phyloP scores from a whole-genome alignment of 257 asterid species.

The Nicotiana sylvestris region DNA sequence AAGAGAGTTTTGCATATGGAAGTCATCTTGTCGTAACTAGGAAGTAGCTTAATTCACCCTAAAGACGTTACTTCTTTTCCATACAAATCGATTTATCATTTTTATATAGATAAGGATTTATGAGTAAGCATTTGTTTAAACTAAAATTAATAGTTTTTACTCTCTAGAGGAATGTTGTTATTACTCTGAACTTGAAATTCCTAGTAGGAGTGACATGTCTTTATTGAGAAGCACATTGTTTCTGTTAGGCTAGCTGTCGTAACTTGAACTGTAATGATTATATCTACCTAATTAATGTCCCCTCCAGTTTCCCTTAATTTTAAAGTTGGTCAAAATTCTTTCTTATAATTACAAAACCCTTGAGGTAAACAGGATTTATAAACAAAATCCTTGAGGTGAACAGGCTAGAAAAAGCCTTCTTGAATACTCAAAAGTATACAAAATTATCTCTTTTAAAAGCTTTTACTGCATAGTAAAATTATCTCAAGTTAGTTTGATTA shows the following conservation, averaged over 20 bases:
- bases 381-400: not conserved
- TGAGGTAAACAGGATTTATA: not conserved
- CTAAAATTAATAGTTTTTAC: not conserved
- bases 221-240: not conserved
- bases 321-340: not conserved
- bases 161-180: not conserved
- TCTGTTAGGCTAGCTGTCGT: not conserved
- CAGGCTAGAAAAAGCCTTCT: not conserved
- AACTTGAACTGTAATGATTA: not conserved
- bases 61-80: not conserved
- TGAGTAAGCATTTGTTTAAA: not conserved
- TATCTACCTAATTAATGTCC: not conserved
- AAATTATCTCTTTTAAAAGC: not conserved
- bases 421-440: not conserved
- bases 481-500: not conserved
- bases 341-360: not conserved
- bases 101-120: not conserved
- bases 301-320: not conserved
- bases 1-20: not conserved
- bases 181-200: not conserved
- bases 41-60: not conserved
- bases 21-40: not conserved
- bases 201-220: not conserved
- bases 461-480: not conserved
- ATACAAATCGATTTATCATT: not conserved